Evolutionary conservation across 768 basidiomycete species (phyloP).

Genomic region (Myochromella boudieri): DNA sequence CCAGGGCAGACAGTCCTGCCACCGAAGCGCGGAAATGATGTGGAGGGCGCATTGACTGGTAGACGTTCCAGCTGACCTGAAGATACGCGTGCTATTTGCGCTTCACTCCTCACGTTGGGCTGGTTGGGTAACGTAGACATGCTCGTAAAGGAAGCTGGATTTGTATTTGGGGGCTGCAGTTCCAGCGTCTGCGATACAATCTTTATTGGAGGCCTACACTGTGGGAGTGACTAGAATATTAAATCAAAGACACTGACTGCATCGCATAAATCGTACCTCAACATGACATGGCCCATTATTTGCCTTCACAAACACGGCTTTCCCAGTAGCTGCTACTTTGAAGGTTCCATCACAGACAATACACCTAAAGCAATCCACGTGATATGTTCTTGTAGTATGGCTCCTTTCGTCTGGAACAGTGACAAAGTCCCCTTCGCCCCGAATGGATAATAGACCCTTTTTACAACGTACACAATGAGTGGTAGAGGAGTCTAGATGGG

Average conservation of each 20-base stretch:
- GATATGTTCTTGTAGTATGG: constrained; percentile 59
- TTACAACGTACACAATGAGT: constrained; percentile 62
- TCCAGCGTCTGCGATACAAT: constrained; percentile 35
- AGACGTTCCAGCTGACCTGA: constrained; percentile 42
- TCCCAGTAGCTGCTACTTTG: constrained; percentile 57
- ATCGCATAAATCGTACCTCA: constrained; percentile 35
- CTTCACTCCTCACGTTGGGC: constrained; percentile 10
- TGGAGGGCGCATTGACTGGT: constrained; percentile 35
- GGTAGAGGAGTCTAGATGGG: constrained; percentile 25
- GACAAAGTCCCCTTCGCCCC: constrained; percentile 64
- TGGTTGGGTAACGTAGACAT: constrained; percentile 10
- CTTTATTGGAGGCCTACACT: constrained; percentile 48
- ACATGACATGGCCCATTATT: constrained; percentile 69
- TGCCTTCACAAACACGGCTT: constrained; percentile 70
- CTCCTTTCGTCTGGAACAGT: constrained; percentile 59
- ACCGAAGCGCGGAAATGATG: constrained; percentile 55
- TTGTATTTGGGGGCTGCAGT: constrained; percentile 18
- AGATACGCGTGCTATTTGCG: constrained; percentile 23
- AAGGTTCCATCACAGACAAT: constrained; percentile 63
- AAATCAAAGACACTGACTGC: background rate
- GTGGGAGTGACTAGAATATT: background rate
- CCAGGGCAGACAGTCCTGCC: constrained; percentile 68
- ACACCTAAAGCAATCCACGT: constrained; percentile 77
- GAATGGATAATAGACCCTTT: constrained; percentile 54
- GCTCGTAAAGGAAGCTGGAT: constrained; percentile 6